Evolutionary conservation across 1,284 basidiomycete species (phyloP).

Genomic region (Porodaedalea pini): DNA sequence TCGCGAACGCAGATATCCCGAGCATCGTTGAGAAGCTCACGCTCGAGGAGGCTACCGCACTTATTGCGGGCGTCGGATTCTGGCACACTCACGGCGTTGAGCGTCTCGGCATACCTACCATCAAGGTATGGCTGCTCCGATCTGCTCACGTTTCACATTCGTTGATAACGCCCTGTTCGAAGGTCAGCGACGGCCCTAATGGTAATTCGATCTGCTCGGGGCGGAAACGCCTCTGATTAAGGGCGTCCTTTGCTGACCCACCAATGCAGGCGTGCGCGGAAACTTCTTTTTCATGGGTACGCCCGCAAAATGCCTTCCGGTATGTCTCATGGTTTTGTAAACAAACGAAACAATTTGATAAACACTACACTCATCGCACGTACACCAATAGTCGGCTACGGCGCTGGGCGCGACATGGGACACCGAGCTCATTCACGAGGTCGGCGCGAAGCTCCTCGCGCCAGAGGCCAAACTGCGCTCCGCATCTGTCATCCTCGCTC

Average conservation of each 20-base stretch:
- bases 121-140: slow-evolving; percentile 48
- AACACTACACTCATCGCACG: neutral
- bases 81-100: slow-evolving; percentile 71
- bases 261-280: slow-evolving; percentile 40
- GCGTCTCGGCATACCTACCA: slow-evolving; percentile 62
- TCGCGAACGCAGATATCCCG: slow-evolving; percentile 58
- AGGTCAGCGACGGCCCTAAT: slow-evolving; percentile 76
- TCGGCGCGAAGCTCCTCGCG: slow-evolving; percentile 65
- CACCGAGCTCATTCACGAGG: slow-evolving; percentile 55
- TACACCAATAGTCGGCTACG: slow-evolving; percentile 50
- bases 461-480: slow-evolving; percentile 67
- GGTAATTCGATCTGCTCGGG: slow-evolving; percentile 32
- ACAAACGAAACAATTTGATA: neutral
- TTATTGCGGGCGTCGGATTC: slow-evolving; percentile 70
- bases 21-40: slow-evolving; percentile 62
- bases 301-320: slow-evolving; percentile 58
- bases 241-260: slow-evolving; percentile 22
- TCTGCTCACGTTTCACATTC: neutral
- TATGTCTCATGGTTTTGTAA: slow-evolving; percentile 25
- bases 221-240: neutral
- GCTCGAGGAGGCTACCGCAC: slow-evolving; percentile 64
- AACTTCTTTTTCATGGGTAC: slow-evolving; percentile 64
- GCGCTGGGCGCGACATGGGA: slow-evolving; percentile 76
- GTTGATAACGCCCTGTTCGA: neutral
- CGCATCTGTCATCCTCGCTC: slow-evolving; percentile 68